phyloP scores from a whole-genome alignment of 2,329 filamentous ascomycete species.

The Alternaria brassicicola region DNA sequence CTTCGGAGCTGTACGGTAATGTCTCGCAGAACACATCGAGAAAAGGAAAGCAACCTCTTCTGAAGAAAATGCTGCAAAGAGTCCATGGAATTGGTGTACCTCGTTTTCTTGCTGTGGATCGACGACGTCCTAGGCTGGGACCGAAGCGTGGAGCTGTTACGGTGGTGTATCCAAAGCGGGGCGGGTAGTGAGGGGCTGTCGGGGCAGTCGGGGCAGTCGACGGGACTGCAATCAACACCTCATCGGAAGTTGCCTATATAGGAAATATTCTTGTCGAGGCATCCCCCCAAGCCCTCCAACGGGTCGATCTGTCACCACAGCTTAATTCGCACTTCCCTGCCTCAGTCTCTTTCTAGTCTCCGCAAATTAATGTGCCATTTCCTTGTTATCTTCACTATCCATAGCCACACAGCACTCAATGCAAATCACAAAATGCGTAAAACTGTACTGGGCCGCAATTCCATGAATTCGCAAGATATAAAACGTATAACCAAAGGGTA shows the following conservation, averaged over 20 bases:
- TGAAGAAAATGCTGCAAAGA: too few species aligned
- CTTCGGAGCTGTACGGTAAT: background rate
- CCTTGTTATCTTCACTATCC: background rate
- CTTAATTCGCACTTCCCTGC: background rate
- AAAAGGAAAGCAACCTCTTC: too few species aligned
- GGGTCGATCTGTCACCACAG: background rate
- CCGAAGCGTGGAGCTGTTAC: background rate
- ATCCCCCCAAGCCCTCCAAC: background rate
- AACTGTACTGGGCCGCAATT: background rate
- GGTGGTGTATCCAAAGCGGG: background rate
- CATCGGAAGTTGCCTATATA: background rate
- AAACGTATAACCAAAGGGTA: background rate
- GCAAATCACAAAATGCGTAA: background rate
- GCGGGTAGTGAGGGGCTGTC: background rate
- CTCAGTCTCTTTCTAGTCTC: background rate
- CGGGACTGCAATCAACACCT: background rate
- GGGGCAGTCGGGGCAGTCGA: background rate
- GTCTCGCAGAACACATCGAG: background rate
- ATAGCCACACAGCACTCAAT: background rate
- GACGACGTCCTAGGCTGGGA: too few species aligned
- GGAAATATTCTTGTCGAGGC: background rate
- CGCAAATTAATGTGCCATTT: too few species aligned
- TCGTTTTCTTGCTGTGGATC: too few species aligned
- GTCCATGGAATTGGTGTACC: too few species aligned
- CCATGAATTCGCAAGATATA: slow-evolving; percentile 1